Percentiles rank a stretch among this genome's conserved stretches.
Evolutionary conservation across 352 stramenopile genomes (phyloP).

Genomic region (Phytopythium boreale): DNA sequence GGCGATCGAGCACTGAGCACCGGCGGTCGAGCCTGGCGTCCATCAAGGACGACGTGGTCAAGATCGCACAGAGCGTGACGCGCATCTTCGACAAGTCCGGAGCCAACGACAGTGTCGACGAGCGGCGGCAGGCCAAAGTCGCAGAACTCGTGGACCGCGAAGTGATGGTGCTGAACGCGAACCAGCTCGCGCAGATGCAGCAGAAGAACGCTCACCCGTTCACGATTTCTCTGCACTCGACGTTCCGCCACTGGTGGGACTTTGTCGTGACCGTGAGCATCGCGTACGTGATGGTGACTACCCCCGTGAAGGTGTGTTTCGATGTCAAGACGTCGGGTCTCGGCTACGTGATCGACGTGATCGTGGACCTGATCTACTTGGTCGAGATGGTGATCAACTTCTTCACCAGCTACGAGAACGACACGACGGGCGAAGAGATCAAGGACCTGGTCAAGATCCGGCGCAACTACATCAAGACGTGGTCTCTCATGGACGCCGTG

Average conservation of each 20-base stretch:
- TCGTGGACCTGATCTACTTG: constrained; percentile 57
- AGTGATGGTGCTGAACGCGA: constrained; percentile 57
- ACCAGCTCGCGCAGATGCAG: constrained; percentile 57
- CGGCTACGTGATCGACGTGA: constrained; percentile 36
- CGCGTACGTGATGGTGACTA: constrained; percentile 52
- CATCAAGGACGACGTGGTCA: constrained; percentile 26
- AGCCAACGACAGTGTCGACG: constrained; percentile 26
- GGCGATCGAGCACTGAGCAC: constrained; percentile 5
- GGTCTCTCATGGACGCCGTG: constrained; percentile 48
- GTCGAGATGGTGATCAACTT: constrained; percentile 58
- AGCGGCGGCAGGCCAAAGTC: constrained; percentile 36
- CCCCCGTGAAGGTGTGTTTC: constrained; percentile 57
- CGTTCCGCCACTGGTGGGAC: constrained; percentile 61
- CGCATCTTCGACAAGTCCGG: constrained; percentile 38
- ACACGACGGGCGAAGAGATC: constrained; percentile 57
- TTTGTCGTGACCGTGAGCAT: constrained; percentile 48
- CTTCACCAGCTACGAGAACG: constrained; percentile 64
- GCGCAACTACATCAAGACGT: constrained; percentile 50
- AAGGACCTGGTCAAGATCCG: constrained; percentile 55
- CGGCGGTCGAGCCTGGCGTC: constrained; percentile 11
- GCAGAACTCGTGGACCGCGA: constrained; percentile 57
- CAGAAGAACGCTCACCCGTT: constrained; percentile 40
- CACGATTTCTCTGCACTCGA: constrained; percentile 60
- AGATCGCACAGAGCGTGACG: constrained; percentile 30
- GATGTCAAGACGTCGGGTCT: constrained; percentile 24